Percentiles rank a stretch among this genome's conserved stretches.
phyloP scores from a whole-genome alignment of 805 yeast species.

The Myxozyma melibiosi region DNA sequence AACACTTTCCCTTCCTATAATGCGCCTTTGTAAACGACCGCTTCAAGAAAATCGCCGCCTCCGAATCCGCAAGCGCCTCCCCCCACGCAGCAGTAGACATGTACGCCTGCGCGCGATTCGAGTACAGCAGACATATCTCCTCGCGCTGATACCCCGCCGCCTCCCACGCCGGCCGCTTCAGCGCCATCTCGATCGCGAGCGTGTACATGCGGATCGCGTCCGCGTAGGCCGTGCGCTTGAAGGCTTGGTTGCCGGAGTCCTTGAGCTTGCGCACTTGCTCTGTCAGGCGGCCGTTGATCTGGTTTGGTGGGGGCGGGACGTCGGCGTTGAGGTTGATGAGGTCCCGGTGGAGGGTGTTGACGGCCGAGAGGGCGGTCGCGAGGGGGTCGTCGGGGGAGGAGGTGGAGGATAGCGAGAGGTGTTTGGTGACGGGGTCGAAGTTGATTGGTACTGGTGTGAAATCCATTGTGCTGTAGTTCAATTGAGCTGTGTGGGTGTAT shows the following conservation, averaged over 20 bases:
- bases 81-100: constrained; percentile 42
- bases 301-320: constrained; percentile 44
- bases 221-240: constrained; percentile 33
- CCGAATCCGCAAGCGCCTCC: constrained; percentile 45
- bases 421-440: constrained; percentile 29
- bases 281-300: constrained; percentile 37
- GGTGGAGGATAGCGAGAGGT: constrained; percentile 8
- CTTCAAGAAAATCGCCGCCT: constrained; percentile 41
- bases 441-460: constrained; percentile 2
- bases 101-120: constrained; percentile 46
- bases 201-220: constrained; percentile 45
- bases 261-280: constrained; percentile 42
- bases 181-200: constrained; percentile 46
- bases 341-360: constrained; percentile 41
- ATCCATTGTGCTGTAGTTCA: not conserved
- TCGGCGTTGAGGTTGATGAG: constrained; percentile 40
- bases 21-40: constrained; percentile 42
- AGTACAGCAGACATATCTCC: constrained; percentile 41
- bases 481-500: not conserved
- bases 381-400: not conserved
- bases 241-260: constrained; percentile 40
- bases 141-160: constrained; percentile 41
- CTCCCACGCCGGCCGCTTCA: constrained; percentile 48
- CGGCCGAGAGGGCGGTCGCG: constrained; percentile 35
- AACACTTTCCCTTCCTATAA: constrained; percentile 42